Conservation (phyloP, 2,329 filamentous ascomycete species). For the Amesomyces nigricolor region DNA sequence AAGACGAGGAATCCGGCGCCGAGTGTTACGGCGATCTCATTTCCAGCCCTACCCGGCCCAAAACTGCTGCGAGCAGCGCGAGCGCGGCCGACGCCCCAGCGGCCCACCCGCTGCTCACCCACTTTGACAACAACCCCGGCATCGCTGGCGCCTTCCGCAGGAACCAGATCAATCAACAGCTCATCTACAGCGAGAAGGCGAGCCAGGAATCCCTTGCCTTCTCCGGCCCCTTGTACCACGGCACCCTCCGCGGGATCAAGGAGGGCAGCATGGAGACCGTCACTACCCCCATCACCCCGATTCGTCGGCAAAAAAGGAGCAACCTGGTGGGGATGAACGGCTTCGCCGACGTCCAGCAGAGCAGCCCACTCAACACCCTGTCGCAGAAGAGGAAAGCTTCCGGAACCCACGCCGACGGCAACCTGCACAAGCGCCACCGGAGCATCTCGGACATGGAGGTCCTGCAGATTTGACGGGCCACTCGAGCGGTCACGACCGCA, state of each 20-base stretch:
- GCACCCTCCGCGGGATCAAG: constrained; percentile 58
- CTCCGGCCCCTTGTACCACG: constrained; percentile 54
- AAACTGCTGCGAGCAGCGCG: constrained; percentile 31
- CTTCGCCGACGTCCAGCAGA: constrained; percentile 31
- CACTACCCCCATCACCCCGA: constrained; percentile 62
- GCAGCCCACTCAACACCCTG: constrained; percentile 45
- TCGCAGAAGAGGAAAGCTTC: constrained; percentile 54
- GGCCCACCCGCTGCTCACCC: constrained; percentile 52
- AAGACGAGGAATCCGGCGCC: constrained; percentile 48
- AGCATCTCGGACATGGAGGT: constrained; percentile 54
- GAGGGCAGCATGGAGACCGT: constrained; percentile 61
- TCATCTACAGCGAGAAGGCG: constrained; percentile 55
- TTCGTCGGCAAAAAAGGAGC: constrained; percentile 52
- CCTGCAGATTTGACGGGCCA: constrained; percentile 37
- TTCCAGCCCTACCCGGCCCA: constrained; percentile 46
- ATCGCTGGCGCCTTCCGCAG: constrained; percentile 74
- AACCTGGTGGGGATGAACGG: constrained; percentile 24
- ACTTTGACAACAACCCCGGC: constrained; percentile 60
- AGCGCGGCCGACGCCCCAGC: constrained; percentile 45
- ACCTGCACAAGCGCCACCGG: constrained; percentile 50
- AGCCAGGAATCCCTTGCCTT: constrained; percentile 59
- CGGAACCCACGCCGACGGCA: constrained; percentile 31
- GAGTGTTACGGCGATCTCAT: constrained; percentile 40
- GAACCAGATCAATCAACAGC: constrained; percentile 57
- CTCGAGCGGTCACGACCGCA: background rate